A percentile compares a stretch with the other conserved stretches of the same genome.
Conservation (phyloP, 148 eudicot genomes). For the Rhododendron williamsianum region DNA sequence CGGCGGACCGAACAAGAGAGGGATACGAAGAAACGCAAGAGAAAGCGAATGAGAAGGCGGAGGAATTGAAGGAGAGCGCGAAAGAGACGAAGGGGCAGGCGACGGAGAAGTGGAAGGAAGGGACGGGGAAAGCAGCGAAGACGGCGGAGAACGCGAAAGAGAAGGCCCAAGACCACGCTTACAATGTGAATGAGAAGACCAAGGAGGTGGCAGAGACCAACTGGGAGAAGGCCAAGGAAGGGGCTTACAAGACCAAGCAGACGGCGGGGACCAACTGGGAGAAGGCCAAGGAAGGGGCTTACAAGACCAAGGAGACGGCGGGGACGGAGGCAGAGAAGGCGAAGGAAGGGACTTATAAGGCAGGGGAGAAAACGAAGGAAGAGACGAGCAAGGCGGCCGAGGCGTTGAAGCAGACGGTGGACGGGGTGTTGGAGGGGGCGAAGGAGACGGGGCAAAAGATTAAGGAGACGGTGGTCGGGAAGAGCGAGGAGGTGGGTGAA, state of each 20-base stretch:
- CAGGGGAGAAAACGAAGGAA: conserved; percentile 17
- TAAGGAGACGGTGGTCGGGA: conserved; percentile 76
- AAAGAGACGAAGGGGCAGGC: not conserved
- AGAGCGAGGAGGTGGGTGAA: conserved; percentile 28
- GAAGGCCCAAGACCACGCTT: conserved; percentile 14
- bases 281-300: conserved; percentile 15
- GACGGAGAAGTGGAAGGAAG: conserved; percentile 15
- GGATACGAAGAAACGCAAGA: not conserved
- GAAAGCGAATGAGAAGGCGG: not conserved
- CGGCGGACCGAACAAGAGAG: not conserved
- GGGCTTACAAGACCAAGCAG: conserved; percentile 15
- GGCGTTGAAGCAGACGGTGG: conserved; percentile 11
- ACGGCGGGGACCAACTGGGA: conserved; percentile 12
- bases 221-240: conserved; percentile 20
- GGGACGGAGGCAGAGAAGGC: conserved; percentile 22
- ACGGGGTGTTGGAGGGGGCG: conserved; percentile 26
- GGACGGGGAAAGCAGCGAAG: conserved; percentile 12
- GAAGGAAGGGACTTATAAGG: conserved; percentile 18
- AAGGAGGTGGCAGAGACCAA: not conserved
- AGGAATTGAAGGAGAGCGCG: not conserved
- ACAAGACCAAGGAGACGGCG: conserved; percentile 16
- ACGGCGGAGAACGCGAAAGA: conserved; percentile 24
- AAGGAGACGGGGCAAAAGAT: conserved; percentile 50
- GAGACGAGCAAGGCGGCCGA: conserved; percentile 13
- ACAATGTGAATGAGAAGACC: conserved; percentile 27